Evolutionary conservation across 139 green algal species (phyloP).

Genomic region (Cymbomonas tetramitiformis): DNA sequence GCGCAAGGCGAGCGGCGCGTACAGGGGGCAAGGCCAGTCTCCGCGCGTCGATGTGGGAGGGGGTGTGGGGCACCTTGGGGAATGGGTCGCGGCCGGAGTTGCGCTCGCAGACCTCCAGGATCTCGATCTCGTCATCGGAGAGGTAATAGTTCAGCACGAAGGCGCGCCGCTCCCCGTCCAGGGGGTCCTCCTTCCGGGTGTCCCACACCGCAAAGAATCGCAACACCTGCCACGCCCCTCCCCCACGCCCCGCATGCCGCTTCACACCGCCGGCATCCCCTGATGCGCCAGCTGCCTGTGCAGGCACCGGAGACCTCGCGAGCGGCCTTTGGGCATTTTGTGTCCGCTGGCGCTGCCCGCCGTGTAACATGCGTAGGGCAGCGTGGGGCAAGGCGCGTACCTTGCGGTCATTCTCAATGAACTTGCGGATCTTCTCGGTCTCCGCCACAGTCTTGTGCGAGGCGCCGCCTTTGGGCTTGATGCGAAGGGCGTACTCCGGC

Average conservation of each 20-base stretch:
- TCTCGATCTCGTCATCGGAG: slow-evolving; percentile 79
- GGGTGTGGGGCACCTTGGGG: not conserved
- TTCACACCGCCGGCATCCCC: not conserved
- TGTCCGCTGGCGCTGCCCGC: too few relatives aligned
- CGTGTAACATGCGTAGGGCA: too few relatives aligned
- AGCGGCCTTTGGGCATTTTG: too few relatives aligned
- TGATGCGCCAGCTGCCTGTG: not conserved
- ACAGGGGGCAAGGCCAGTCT: not conserved
- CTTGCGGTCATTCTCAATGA: too few relatives aligned
- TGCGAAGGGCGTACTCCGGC: too few relatives aligned
- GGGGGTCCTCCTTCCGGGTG: slow-evolving; percentile 30
- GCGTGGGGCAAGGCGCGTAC: too few relatives aligned
- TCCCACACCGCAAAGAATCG: slow-evolving; percentile 77
- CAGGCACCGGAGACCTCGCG: too few relatives aligned
- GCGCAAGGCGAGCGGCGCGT: too few relatives aligned
- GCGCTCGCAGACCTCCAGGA: slow-evolving; percentile 51
- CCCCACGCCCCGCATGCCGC: not conserved
- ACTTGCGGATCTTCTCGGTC: too few relatives aligned
- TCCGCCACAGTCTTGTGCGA: too few relatives aligned
- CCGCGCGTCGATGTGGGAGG: not conserved
- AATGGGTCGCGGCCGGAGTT: slow-evolving; percentile 20
- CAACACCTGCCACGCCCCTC: slow-evolving; percentile 62
- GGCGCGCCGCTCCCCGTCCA: slow-evolving; percentile 62
- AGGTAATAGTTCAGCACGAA: slow-evolving; percentile 84
- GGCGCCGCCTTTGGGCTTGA: too few relatives aligned